Evolutionary conservation across 2,329 filamentous ascomycete genomes (phyloP), one percentile per base, ranked within the genome.

Genomic region (Rhytidhysteron rufulum): DNA sequence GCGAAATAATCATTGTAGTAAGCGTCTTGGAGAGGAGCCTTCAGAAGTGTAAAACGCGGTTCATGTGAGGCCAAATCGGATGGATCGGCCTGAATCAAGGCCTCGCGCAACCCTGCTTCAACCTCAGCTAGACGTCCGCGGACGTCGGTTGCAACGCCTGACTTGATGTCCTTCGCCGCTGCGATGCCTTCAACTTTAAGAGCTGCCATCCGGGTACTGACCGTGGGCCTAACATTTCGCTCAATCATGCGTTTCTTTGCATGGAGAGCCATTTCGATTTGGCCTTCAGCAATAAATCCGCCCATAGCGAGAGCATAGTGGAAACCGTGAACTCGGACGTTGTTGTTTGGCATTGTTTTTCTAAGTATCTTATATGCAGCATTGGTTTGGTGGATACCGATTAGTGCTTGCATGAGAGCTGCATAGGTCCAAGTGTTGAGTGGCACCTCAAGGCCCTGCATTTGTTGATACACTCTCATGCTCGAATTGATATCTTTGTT

Each of bases 351-450:
- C 69, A 77, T 79, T 54, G 68, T 76, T 45, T 60, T 65, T 49
- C 50, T 72, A 40, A 73, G 38, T 25, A 85, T 73, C 34, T 71
- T 71, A 42, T 70, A 73, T 3, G 82, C 82, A 34, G 73, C 69
- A 45, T 75, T 67, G 5, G 80, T 74, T 47, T 76, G 72, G 37
- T 72, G 69, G 34, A 73, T 61, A 41, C 76, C 64, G 7, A 71
- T 66, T 35, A 85, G 60, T 20, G 71, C 70, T 39, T 78, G 73
- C 72, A 86, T 82, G 30, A 85, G 60, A 35, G 79, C 75, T 33
- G 72, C 73, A 54, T 82, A 84, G 2, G 82, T 83, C 58, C 75
- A 71, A 3, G 60, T 66, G 53, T 85, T 74, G 8, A 75, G 68
- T 21, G 65, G 61, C 22, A 85, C 65, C 0, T 69, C 62, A 30